These are phyloP conservation scores for Pyrenochaeta sp. DNA, from an alignment of 2,329 filamentous ascomycete genomes.

Conservation along the genomic window DNA sequence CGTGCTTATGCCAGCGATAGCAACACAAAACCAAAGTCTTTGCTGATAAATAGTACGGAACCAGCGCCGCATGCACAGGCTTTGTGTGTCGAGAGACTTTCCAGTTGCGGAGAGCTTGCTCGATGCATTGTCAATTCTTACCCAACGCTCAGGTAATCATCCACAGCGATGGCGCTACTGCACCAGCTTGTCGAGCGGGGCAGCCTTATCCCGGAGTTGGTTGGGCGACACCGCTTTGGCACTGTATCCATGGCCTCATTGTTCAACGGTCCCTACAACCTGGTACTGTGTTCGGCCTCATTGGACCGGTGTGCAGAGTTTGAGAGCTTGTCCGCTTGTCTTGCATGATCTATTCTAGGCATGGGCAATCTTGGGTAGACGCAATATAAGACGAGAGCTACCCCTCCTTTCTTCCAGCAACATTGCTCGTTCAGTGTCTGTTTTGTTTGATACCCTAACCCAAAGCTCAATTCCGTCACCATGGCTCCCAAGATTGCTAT, in stretches of 20 bases:
- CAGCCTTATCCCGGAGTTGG: slow-evolving; percentile 1
- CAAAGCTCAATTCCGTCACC: slow-evolving; percentile 21
- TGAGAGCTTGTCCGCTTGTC: not conserved
- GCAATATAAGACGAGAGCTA: slow-evolving; percentile 11
- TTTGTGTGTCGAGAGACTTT: not conserved
- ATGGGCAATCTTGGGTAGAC: not conserved
- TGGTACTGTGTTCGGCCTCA: slow-evolving; percentile 9
- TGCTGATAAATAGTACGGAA: not conserved
- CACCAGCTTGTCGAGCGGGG: not conserved
- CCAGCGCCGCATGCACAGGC: not conserved
- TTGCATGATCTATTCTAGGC: slow-evolving; percentile 15
- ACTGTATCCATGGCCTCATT: slow-evolving; percentile 13
- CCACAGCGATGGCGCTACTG: slow-evolving; percentile 11
- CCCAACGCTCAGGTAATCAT: slow-evolving; percentile 21
- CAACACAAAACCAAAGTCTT: not conserved
- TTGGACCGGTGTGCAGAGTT: slow-evolving; percentile 11
- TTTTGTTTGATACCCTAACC: slow-evolving; percentile 14
- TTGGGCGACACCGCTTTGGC: not conserved
- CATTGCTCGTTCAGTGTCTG: not conserved
- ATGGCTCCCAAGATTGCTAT: slow-evolving; percentile 95
- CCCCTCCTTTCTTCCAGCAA: not conserved
- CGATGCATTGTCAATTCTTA: slow-evolving; percentile 18
- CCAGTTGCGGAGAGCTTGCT: not conserved
- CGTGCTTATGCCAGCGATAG: not conserved
- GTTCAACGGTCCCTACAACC: not conserved